Evolutionary conservation across 148 eudicot species (phyloP), one percentile per base, ranked within the genome.

Genomic region (Pouteria glomerata): DNA sequence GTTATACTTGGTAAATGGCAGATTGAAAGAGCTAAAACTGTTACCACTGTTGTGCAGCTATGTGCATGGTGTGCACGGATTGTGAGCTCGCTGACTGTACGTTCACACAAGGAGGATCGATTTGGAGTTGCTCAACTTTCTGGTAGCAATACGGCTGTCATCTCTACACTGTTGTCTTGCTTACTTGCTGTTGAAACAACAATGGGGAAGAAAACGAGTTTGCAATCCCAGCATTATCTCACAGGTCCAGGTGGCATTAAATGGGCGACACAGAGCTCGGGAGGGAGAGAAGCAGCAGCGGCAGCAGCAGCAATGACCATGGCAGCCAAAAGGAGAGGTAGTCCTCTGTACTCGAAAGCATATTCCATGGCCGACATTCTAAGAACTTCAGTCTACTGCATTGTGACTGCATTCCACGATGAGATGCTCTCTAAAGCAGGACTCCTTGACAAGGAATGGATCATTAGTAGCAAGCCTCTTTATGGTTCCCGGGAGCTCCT

Each of bases 41-140:
- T 31, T 42, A 29, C 50, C 58, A 37, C 27, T 50, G 33, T 1
- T 42, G 70, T 80, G 80, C 87, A 95, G 99, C 83, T 95, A 27
- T 85, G 83, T 78, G 80, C 89, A 26, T 95, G 98, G 99, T 85
- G 88, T 85, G 97, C 96, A 29, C 90, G 82, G 79, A 87, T 85
- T 42, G 78, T 81, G 57, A 79, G 91, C 44, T 88, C 96, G 63
- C 80, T 91, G 79, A 91, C 92, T 52, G 83, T 83, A 62, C 88
- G 73, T 51, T 95, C 99, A 2, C 99, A 78, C 77, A 92, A 85
- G 73, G 99, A 95, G 79, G 99, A 95, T 77, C 82, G 91, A 18
- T 92, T 82, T 68, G 99, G 99, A 53, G 92, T 90, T 66, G 99
- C 97, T 74, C 99, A 95, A 77, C 88, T 95, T 56, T 85, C 96